Percentiles rank a stretch among this genome's conserved stretches.
Evolutionary conservation across 2,329 filamentous ascomycete species (phyloP).

Genomic region (Fusarium sp.): DNA sequence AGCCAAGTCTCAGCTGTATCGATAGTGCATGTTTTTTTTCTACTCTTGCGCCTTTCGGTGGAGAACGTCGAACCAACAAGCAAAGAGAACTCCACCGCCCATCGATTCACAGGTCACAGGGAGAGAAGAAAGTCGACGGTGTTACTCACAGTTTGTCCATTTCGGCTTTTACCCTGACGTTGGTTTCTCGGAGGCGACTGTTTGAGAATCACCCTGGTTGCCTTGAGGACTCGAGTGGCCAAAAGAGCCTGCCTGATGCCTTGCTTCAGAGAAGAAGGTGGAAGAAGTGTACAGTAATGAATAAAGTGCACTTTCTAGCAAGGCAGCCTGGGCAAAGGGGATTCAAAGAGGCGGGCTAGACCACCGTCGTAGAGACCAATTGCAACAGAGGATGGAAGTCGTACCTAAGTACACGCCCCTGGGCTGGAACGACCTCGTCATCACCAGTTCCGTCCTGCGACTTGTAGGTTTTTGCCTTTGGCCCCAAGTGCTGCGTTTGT

Average conservation of each 20-base stretch:
- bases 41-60: background rate
- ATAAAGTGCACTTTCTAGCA: background rate
- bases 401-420: background rate
- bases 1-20: slow-evolving; percentile 5
- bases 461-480: slow-evolving; percentile 23
- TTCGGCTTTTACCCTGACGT: background rate
- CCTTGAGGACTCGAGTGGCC: background rate
- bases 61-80: slow-evolving; percentile 15
- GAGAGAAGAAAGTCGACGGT: slow-evolving; percentile 1
- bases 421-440: slow-evolving; percentile 8
- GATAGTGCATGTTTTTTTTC: slow-evolving; percentile 9
- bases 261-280: background rate
- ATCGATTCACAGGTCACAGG: slow-evolving; percentile 13
- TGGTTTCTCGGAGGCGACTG: background rate
- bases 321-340: background rate
- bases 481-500: slow-evolving; percentile 32
- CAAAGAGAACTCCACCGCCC: slow-evolving; percentile 17
- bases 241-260: background rate
- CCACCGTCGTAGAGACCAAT: background rate
- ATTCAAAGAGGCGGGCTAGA: background rate
- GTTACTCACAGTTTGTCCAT: slow-evolving; percentile 10
- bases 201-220: background rate
- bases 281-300: background rate
- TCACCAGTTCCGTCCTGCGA: slow-evolving; percentile 16
- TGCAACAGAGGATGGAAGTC: background rate